A percentile compares a stretch with the other conserved stretches of the same genome.
phyloP scores from a whole-genome alignment of 192 early-diverging fungal species.

The Umbelopsis isabellina region DNA sequence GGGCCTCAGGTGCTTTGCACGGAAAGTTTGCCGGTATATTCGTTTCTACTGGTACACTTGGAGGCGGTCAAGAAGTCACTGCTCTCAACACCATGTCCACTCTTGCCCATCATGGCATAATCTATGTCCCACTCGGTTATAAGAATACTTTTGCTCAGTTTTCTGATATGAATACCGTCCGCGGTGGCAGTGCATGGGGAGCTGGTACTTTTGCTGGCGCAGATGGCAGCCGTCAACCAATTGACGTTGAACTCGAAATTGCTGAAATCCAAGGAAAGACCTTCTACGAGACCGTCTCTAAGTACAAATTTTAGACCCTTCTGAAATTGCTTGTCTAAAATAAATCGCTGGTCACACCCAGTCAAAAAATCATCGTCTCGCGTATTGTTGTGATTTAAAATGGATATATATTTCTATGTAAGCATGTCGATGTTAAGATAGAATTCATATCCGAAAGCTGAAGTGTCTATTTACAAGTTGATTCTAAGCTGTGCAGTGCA shows the following conservation, averaged over 20 bases:
- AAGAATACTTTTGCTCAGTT: conserved; percentile 26
- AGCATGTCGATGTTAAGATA: neutral
- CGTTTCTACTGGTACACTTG: conserved; percentile 35
- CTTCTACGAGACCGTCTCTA: conserved; percentile 7
- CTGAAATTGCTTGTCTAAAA: neutral
- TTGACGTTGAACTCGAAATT: conserved; percentile 23
- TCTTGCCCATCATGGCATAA: conserved; percentile 54
- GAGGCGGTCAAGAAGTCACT: conserved; percentile 48
- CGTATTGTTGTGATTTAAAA: no score
- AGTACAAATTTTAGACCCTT: neutral
- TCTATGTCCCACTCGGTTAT: conserved; percentile 56
- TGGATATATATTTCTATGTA: no score
- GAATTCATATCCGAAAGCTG: neutral
- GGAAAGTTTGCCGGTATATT: conserved; percentile 48
- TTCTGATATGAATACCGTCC: conserved; percentile 46
- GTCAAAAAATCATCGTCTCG: no score
- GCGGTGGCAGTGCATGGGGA: conserved; percentile 59
- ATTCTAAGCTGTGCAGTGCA: neutral
- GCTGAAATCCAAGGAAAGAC: conserved; percentile 32
- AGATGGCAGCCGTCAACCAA: conserved; percentile 19
- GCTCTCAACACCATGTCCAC: conserved; percentile 38
- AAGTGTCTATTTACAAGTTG: neutral
- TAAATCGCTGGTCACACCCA: no score
- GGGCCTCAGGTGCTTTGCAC: conserved; percentile 44
- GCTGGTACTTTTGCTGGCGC: conserved; percentile 41